These are phyloP conservation scores for Penicillium sp. DNA, from an alignment of 2,329 filamentous ascomycete species.

Conservation along the genomic window DNA sequence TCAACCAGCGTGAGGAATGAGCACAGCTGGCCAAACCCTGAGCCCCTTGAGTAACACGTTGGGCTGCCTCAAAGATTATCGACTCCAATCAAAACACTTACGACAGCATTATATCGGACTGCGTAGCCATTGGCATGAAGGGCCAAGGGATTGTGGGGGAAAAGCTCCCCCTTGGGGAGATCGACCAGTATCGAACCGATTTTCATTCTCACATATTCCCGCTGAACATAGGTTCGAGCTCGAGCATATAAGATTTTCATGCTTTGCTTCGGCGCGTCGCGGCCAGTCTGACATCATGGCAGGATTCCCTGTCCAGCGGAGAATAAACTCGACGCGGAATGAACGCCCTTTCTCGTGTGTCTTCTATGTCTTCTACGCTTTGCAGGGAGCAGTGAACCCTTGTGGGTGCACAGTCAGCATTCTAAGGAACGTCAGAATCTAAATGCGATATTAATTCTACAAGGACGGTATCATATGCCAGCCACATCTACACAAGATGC, in stretches of 20 bases:
- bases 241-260: background rate
- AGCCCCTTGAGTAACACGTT: background rate
- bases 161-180: background rate
- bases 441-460: background rate
- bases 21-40: background rate
- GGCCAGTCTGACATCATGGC: slow-evolving; percentile 6
- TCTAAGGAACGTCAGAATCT: background rate
- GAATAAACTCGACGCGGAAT: slow-evolving; percentile 16
- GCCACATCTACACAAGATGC: background rate
- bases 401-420: background rate
- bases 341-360: slow-evolving; percentile 2
- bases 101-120: background rate
- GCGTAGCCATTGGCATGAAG: slow-evolving; percentile 9
- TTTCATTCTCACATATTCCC: background rate
- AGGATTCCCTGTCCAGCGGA: slow-evolving; percentile 12
- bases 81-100: background rate
- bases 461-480: background rate
- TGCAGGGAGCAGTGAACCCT: slow-evolving; percentile 1
- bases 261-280: background rate
- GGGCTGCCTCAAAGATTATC: slow-evolving; percentile 13
- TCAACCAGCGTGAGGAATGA: background rate
- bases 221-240: background rate
- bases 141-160: background rate
- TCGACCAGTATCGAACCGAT: background rate
- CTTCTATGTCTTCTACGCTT: slow-evolving; percentile 8